These are phyloP conservation scores for Alternaria sp. DNA, from an alignment of 2,329 filamentous ascomycete genomes.

Conservation along the genomic window DNA sequence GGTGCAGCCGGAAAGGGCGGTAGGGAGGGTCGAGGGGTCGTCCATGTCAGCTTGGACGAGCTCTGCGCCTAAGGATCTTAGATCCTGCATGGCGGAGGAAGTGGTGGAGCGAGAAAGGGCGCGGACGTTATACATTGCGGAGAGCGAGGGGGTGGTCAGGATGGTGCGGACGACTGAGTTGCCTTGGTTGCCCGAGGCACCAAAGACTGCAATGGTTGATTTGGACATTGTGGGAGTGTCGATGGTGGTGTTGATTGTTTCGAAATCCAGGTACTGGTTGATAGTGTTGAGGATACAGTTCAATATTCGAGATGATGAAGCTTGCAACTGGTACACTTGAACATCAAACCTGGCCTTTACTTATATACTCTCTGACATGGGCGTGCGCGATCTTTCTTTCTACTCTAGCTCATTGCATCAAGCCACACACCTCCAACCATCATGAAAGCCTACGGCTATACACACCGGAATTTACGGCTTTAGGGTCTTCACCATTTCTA, in stretches of 20 bases:
- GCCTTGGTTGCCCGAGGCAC: constrained; percentile 60
- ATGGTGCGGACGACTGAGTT: constrained; percentile 61
- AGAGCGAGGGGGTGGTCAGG: constrained; percentile 53
- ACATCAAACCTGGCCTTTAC: not conserved
- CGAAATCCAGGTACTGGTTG: not conserved
- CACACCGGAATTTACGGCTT: not conserved
- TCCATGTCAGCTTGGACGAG: constrained; percentile 63
- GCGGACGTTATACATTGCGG: constrained; percentile 56
- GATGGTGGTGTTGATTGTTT: not conserved
- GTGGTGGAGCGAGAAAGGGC: constrained; percentile 63
- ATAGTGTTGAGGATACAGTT: not conserved
- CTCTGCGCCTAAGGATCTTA: constrained; percentile 59
- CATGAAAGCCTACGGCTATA: not conserved
- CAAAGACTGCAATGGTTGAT: constrained; percentile 38
- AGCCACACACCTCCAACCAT: not conserved
- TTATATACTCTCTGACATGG: not conserved
- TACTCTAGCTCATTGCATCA: not conserved
- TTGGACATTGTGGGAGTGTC: not conserved
- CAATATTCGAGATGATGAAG: not conserved
- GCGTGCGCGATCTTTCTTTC: not conserved
- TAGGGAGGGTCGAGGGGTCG: constrained; percentile 32
- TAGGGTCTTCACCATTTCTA: not conserved
- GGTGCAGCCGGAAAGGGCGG: constrained; percentile 32
- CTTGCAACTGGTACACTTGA: not conserved
- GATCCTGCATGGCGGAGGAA: constrained; percentile 55